Base-by-base conservation (phyloP, 495 filamentous ascomycete species). In the Xylaria palmicola region DNA sequence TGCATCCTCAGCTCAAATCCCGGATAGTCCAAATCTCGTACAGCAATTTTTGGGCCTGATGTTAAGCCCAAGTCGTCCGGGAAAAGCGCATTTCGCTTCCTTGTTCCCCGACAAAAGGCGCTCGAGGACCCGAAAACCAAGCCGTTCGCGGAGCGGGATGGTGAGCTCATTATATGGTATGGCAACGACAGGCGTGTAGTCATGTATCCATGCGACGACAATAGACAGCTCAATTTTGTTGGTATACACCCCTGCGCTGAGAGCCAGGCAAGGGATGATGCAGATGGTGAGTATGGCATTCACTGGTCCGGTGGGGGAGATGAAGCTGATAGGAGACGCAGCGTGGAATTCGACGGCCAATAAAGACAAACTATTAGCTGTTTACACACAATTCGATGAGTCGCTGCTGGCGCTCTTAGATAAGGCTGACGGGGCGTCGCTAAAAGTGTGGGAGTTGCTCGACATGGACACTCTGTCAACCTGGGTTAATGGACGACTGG, bases 161-260 rank as follows among this genome's bases (percentile, higher is more conserved):
- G 80, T 10, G 66, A 80, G 0, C 66, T 86, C 13, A 57, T 63
- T 27, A 80, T 88, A 59, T 85, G 79, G 74, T 79, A 78, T 37
- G 77, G 59, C 0, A 44, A 65, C 0, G 83, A 88, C 47, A 71
- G 79, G 17, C 72, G 84, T 0, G 72, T 88, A 2, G 78, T 88
- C 52, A 80, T 86, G 62, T 89, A 88, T 56, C 84, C 85, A 0
- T 83, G 79, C 55, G 69, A 76, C 0, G 74, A 83, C 52, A 83
- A 83, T 56, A 70, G 77, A 43, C 26, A 81, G 10, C 69, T 89
- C 29, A 87, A 88, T 62, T 83, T 86, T 58, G 84, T 86, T 7
- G 81, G 79, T 39, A 81, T 41, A 12, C 15, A n/a, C 15, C 39
- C 39, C 4, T 8, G 39, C 15, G 4, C 39, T 4, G 15, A 41